These are phyloP conservation scores for Metschnikowia gelsemii DNA, from an alignment of 805 yeast genomes.

Conservation along the genomic window DNA sequence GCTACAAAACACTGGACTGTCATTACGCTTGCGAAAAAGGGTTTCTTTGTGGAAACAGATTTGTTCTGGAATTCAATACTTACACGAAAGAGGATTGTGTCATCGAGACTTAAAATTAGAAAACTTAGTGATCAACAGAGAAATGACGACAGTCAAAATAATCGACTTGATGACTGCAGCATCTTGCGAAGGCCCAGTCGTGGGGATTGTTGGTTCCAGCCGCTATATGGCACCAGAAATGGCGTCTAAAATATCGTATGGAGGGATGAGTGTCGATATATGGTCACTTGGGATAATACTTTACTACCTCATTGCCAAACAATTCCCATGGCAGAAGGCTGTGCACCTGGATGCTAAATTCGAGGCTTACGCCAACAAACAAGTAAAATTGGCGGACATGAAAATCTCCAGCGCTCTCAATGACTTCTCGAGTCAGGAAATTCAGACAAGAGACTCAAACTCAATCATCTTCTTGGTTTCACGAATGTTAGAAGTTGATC, in stretches of 20 bases:
- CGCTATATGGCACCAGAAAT: slow-evolving; percentile 51
- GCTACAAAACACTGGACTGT: slow-evolving; percentile 9
- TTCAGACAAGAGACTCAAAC: too few relatives aligned
- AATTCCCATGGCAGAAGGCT: slow-evolving; percentile 53
- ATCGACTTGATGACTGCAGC: slow-evolving; percentile 44
- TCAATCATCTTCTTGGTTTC: neutral
- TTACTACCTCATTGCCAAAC: slow-evolving; percentile 28
- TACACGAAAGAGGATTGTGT: slow-evolving; percentile 39
- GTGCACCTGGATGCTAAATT: slow-evolving; percentile 28
- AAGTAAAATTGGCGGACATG: too few relatives aligned
- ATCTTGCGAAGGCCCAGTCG: slow-evolving; percentile 18
- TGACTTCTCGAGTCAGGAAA: too few relatives aligned
- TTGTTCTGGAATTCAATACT: slow-evolving; percentile 34
- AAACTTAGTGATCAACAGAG: slow-evolving; percentile 38
- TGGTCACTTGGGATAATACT: slow-evolving; percentile 53
- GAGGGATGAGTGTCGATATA: slow-evolving; percentile 43
- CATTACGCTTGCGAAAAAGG: slow-evolving; percentile 13
- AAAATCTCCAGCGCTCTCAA: too few relatives aligned
- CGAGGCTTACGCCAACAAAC: slow-evolving; percentile 5
- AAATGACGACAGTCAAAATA: slow-evolving; percentile 35
- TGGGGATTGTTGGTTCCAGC: slow-evolving; percentile 51
- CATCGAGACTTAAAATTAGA: slow-evolving; percentile 54
- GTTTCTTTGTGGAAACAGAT: slow-evolving; percentile 44
- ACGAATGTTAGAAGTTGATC: slow-evolving; percentile 1
- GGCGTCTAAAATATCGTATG: slow-evolving; percentile 34